Percentiles rank a stretch among this genome's conserved stretches.
phyloP scores from a whole-genome alignment of 768 basidiomycete genomes.

The Mycena olivaceomarginata region DNA sequence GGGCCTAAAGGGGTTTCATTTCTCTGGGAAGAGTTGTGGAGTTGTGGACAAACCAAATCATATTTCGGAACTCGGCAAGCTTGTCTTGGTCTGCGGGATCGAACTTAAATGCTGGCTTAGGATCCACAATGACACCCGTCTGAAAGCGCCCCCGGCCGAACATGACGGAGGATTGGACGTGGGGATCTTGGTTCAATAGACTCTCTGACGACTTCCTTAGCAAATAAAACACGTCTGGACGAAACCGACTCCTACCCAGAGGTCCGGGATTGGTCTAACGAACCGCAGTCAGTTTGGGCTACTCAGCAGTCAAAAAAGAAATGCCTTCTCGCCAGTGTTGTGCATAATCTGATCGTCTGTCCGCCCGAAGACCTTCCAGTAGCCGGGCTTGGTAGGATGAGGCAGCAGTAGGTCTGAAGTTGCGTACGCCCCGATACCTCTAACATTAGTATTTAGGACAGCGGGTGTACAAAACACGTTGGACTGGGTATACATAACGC shows the following conservation, averaged over 20 bases:
- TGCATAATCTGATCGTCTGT: conserved; percentile 59
- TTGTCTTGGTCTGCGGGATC: conserved; percentile 47
- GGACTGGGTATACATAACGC: conserved; percentile 31
- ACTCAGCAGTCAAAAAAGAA: background rate
- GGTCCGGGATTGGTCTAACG: background rate
- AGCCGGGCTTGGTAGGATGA: conserved; percentile 62
- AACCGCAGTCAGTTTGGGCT: background rate
- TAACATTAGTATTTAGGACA: conserved; percentile 57
- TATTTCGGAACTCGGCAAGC: conserved; percentile 44
- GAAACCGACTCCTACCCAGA: background rate
- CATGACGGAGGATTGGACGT: conserved; percentile 53
- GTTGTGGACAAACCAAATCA: conserved; percentile 47
- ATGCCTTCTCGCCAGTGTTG: background rate
- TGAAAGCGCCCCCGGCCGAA: conserved; percentile 58
- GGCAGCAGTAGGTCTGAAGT: conserved; percentile 65
- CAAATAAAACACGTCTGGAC: background rate
- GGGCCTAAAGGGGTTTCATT: too few species aligned
- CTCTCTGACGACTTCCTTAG: conserved; percentile 50
- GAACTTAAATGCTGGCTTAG: conserved; percentile 43
- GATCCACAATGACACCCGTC: conserved; percentile 60
- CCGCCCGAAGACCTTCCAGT: conserved; percentile 63
- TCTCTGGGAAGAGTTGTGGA: background rate
- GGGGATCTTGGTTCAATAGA: conserved; percentile 54
- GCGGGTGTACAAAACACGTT: conserved; percentile 42
- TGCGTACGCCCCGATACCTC: conserved; percentile 62